Base-by-base conservation (phyloP, 768 basidiomycete species). In the Tricholoma saponaceum region DNA sequence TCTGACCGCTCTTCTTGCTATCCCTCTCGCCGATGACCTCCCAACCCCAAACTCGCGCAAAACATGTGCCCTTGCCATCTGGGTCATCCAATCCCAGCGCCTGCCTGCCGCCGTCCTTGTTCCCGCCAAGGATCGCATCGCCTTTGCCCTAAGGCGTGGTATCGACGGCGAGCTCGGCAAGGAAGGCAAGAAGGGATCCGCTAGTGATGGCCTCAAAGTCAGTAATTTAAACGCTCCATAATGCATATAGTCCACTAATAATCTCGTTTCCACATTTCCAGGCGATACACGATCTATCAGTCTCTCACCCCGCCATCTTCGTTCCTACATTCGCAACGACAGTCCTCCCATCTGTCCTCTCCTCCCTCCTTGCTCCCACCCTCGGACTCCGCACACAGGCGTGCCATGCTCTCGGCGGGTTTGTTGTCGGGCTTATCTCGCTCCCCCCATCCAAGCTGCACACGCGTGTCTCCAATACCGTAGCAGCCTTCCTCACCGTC, bases 1-100 rank as follows among this genome's bases (percentile, higher is more conserved):
- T 56, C 68, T 93, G 32, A 81, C 83, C 1, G 78, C 79, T 10
- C 76, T 89, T 8, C 74, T 93, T 8, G 83, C 86, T 6, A 90
- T 94, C 58, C 90, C 90, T 2, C 74, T 91, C 20, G 81, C 87
- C 0, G 74, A 79, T 4, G 74, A 80, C 25, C 70, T 94, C 0
- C 92, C 90, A 2, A 92, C 90, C 5, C 88, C 88, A 5, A 92
- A 92, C 66, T 82, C 89, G 10, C 83, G 92, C n/a, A 94, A 94
- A 69, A 93, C 92, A 1, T 91, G 82, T 57, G 89, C 89, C 1
- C 71, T 93, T 23, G 80, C 86, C 2, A 88, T 92, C 22, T 87
- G 84, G 83, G 73, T 91, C 5, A 63, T 94, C 22, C 89, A 91
- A 64, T 74, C 73, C 1, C 89, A 90, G 61, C 83, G 87, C 6